Percentiles rank a stretch among this genome's conserved stretches.
Conservation (phyloP, 768 basidiomycete genomes). For the Agaricus subrufescens region DNA sequence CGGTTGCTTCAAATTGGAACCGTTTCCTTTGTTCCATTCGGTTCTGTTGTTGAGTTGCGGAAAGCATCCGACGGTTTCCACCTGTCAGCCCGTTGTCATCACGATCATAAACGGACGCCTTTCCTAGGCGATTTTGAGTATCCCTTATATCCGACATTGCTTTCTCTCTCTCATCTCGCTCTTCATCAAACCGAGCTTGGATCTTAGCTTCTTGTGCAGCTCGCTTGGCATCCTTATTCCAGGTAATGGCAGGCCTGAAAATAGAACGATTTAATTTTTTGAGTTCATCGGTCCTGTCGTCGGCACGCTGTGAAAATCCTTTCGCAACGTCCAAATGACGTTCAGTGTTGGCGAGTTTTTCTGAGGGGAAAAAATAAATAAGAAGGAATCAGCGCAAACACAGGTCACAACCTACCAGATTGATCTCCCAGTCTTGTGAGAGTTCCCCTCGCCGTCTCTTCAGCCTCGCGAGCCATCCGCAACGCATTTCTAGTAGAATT, state of each 20-base stretch:
- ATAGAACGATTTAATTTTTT: constrained; percentile 94
- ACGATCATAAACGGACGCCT: constrained; percentile 60
- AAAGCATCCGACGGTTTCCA: constrained; percentile 37
- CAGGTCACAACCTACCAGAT: constrained; percentile 59
- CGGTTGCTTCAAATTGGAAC: constrained; percentile 89
- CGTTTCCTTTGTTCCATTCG: constrained; percentile 72
- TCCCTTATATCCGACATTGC: constrained; percentile 84
- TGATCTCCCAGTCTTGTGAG: constrained; percentile 82
- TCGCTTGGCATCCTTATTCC: constrained; percentile 91
- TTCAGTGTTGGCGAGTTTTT: constrained; percentile 90
- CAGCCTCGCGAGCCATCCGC: constrained; percentile 90
- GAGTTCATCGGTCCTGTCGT: constrained; percentile 90
- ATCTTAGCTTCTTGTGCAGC: constrained; percentile 82
- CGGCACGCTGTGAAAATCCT: constrained; percentile 81
- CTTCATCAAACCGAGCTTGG: constrained; percentile 81
- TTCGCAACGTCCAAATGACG: constrained; percentile 92
- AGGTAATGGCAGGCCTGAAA: constrained; percentile 87
- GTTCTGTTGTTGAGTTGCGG: constrained; percentile 45
- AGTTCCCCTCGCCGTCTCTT: constrained; percentile 90
- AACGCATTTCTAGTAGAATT: constrained; percentile 89
- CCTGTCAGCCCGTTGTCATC: constrained; percentile 39
- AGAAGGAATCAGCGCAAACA: neutral
- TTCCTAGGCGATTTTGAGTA: constrained; percentile 80
- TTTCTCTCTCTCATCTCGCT: constrained; percentile 78
- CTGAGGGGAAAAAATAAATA: constrained; percentile 28